Evolutionary conservation across 306 rosid genomes (phyloP), one percentile per base, ranked within the genome.

Genomic region (Trifolium repens): DNA sequence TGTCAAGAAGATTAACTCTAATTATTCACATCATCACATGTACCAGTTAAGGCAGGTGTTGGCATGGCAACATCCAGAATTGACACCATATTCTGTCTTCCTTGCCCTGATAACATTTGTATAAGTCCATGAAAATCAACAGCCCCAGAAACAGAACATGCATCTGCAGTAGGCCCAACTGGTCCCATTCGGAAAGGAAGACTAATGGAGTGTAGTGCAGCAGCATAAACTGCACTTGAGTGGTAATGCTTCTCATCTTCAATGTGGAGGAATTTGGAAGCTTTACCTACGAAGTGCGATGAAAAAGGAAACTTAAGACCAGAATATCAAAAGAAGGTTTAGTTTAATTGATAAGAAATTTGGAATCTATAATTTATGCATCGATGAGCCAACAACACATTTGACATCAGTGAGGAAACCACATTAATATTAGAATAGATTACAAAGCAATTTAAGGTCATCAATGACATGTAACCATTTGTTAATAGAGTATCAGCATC

Each of bases 31-130:
- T 32, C 35, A 32, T 32, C 35, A 32, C 9, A 60, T 46, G 65
- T 89, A 94, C 97, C 97, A 39, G 68, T 75, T 73, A 88, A 85
- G 83, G 90, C 75, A 79, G 91, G 97, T 37, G 92, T 91, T 32
- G 98, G 98, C 89, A 91, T 87, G 66, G 97, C 89, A 78, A 84
- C 91, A 72, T 94, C 98, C 53, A 91, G 78, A 80, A 91, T 85
- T 59, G 89, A 67, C 83, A 91, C 94, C 90, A 83, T 85, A 83
- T 91, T 91, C 62, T 88, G 94, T 85, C 97, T 85, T 43, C 82
- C 87, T 62, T 87, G 93, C 76, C 91, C 93, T 26, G 94, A 72
- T 75, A 91, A 83, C 80, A 90, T 90, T 81, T 87, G 90, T 73
- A 91, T 70, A 71, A 90, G 54, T 73, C 78, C 97, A 82, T 78